Evolutionary conservation across 139 green algal species (phyloP).

Genomic region (Penium margaritaceum): DNA sequence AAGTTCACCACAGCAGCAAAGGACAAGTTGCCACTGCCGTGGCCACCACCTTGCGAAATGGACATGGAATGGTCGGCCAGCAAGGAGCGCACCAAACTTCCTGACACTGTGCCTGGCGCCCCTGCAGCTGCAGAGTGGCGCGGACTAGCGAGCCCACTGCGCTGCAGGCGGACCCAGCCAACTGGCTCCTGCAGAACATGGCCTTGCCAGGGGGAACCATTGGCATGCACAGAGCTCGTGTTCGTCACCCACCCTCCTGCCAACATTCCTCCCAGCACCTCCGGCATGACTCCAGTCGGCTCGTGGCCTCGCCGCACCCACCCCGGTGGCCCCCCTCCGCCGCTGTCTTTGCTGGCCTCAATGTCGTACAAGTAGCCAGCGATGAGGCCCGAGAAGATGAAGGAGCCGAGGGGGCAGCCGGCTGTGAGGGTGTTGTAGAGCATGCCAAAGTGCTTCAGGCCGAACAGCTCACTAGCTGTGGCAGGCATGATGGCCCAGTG

Average conservation of each 20-base stretch:
- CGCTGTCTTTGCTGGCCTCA: constrained; percentile 20
- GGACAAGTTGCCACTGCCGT: not conserved
- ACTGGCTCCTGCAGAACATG: not conserved
- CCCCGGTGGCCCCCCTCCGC: not conserved
- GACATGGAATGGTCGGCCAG: no score
- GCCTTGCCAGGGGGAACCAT: no score
- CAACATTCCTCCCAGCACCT: not conserved
- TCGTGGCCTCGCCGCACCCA: not conserved
- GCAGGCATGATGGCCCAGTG: constrained; percentile 72
- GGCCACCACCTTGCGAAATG: not conserved
- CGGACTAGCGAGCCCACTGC: not conserved
- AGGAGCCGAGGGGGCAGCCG: constrained; percentile 30
- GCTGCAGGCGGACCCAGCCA: not conserved
- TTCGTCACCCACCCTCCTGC: not conserved
- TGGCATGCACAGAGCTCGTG: no score
- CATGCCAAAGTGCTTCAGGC: constrained; percentile 57
- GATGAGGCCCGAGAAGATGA: constrained; percentile 28
- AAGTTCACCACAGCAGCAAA: not conserved
- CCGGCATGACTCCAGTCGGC: not conserved
- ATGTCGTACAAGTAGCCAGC: constrained; percentile 35
- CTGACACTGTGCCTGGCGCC: no score
- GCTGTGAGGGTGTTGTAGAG: constrained; percentile 39
- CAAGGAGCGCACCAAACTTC: no score
- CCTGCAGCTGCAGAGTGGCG: no score
- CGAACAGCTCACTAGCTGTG: constrained; percentile 61